Evolutionary conservation across 2,329 filamentous ascomycete species (phyloP), one percentile per base, ranked within the genome.

Genomic region (Aspergillus brunneoviolaceus): DNA sequence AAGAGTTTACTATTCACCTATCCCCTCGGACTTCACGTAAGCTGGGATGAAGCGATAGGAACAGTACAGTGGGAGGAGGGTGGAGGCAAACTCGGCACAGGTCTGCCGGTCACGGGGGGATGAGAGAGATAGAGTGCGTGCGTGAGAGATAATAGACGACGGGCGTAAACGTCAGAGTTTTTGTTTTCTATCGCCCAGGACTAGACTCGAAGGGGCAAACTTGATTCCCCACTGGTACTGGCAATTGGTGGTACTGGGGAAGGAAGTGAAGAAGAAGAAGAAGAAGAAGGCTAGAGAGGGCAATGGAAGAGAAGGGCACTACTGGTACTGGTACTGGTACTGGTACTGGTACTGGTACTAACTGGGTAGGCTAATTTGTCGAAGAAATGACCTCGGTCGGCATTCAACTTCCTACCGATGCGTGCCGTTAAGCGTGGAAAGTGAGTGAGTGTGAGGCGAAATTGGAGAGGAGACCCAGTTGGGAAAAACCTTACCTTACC

Each of bases 41-140:
- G 45, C 29, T 50, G 49, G 21, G 54, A 51, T 54, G 51, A 57
- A 48, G 59, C 33, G 33, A 35, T 35, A 61, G 61, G 57, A 60
- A 51, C 35, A 33, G 50, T 57, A 21, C 21, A 21, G 21, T 21
- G 21, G 21, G 21, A 49, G 52, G 52, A 58, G 42, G 53, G 60
- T 56, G 63, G 62, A 59, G 59, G 59, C 60, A 51, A 65, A 66
- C 63, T 67, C 65, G 65, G 65, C 65, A 67, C 65, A 61, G 49
- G 48, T 63, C 64, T 66, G 65, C 65, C 65, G 65, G 63, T 65
- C 47, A 60, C 58, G 58, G 56, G 50, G 59, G 57, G 56, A 58
- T 60, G 47, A 49, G 51, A 31, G 29, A 55, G 57, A 33, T 45
- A 59, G 48, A 51, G 33, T 29, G 33, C 14, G 14, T 35, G 33